phyloP scores from a whole-genome alignment of 116 monocot species.

The Trichopus zeylanicus region DNA sequence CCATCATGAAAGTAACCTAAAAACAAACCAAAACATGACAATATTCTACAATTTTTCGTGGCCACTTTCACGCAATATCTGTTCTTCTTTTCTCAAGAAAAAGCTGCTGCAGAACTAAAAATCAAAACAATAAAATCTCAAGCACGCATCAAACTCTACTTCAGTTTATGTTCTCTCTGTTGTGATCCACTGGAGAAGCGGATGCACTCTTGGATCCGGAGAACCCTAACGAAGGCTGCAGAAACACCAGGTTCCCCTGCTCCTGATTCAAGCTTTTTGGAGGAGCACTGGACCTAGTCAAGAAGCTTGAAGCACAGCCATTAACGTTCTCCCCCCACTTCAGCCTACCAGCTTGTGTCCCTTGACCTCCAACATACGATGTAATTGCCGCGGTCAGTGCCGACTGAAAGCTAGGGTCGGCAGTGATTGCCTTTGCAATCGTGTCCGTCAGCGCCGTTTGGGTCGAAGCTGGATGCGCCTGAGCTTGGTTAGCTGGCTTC shows the following conservation, averaged over 20 bases:
- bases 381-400: slow-evolving; percentile 35
- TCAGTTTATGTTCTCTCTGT: slow-evolving; percentile 14
- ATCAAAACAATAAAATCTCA: neutral
- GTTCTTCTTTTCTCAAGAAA: too few relatives aligned
- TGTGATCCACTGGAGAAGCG: slow-evolving; percentile 27
- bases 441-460: slow-evolving; percentile 22
- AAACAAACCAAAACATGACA: too few relatives aligned
- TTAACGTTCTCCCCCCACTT: slow-evolving; percentile 18
- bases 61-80: too few relatives aligned
- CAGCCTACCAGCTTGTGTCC: neutral
- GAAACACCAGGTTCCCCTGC: slow-evolving; percentile 19
- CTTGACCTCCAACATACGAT: slow-evolving; percentile 26
- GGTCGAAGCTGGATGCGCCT: neutral
- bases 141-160: neutral
- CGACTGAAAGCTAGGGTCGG: slow-evolving; percentile 46
- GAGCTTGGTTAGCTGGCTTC: slow-evolving; percentile 5
- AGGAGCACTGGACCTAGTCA: slow-evolving; percentile 13
- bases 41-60: too few relatives aligned
- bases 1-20: too few relatives aligned
- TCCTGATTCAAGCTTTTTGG: slow-evolving; percentile 8
- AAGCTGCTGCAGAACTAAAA: neutral
- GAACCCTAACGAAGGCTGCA: slow-evolving; percentile 17
- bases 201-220: slow-evolving; percentile 25
- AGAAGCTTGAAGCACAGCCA: slow-evolving; percentile 17
- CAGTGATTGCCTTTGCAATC: slow-evolving; percentile 38